A percentile compares a stretch with the other conserved stretches of the same genome.
These are phyloP conservation scores for Pseudopediastrum boryanum DNA, from an alignment of 139 green algal species.

Conservation along the genomic window DNA sequence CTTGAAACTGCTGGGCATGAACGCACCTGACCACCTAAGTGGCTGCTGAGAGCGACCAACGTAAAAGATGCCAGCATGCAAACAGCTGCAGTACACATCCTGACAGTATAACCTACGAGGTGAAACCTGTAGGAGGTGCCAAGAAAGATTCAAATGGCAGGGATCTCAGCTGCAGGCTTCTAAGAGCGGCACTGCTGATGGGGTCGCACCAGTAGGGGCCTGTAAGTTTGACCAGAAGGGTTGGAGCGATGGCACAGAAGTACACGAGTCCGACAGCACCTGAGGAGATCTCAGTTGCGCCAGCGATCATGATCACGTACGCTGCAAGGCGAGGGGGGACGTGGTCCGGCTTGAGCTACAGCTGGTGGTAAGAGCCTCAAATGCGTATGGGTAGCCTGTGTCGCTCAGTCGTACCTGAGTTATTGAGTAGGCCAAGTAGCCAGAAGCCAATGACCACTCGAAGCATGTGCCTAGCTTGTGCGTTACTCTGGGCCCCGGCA, in stretches of 20 bases:
- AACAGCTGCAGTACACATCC: slow-evolving; percentile 38
- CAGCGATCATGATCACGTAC: slow-evolving; percentile 75
- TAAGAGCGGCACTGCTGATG: background rate
- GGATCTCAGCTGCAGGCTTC: background rate
- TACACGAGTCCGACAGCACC: slow-evolving; percentile 69
- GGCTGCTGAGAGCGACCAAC: slow-evolving; percentile 45
- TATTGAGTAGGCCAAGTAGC: slow-evolving; percentile 61
- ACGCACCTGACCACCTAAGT: no score
- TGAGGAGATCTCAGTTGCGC: slow-evolving; percentile 59
- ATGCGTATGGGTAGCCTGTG: background rate
- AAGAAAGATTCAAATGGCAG: background rate
- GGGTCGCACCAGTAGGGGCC: slow-evolving; percentile 22
- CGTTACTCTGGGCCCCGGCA: no score
- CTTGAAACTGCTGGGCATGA: background rate
- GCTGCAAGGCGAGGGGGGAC: no score
- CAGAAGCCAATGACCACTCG: slow-evolving; percentile 42
- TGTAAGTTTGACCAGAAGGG: slow-evolving; percentile 60
- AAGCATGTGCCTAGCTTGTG: background rate
- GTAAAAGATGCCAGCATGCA: slow-evolving; percentile 59
- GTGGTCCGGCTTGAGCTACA: background rate
- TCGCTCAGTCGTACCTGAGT: slow-evolving; percentile 23
- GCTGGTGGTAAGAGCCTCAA: background rate
- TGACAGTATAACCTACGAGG: slow-evolving; percentile 42
- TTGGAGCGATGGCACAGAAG: slow-evolving; percentile 58
- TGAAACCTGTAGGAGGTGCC: slow-evolving; percentile 57